Evolutionary conservation across 345 rosid genomes (phyloP), one percentile per base, ranked within the genome.

Genomic region (Eucalyptus virginea): DNA sequence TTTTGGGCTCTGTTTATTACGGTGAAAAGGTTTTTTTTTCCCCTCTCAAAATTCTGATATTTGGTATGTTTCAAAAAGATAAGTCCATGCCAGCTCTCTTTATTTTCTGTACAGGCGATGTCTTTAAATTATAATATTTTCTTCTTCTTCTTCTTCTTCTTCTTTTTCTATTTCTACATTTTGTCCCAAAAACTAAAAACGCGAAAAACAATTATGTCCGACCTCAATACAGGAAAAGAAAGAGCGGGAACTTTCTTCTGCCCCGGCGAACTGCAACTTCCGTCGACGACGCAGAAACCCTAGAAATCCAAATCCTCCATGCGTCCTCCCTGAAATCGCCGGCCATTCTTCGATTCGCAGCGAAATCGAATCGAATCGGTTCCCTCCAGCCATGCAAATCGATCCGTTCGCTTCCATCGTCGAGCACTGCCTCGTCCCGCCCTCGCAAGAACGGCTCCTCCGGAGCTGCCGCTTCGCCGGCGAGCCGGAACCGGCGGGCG

Each of bases 401-500:
- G 91, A 88, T 87, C 91, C 86, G 0, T 89, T 88, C 86, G 92
- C 89, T 6, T 92, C 89, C 19, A 44, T 89, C 34, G 56, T 83
- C 37, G 62, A 26, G 49, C 87, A 87, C 65, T 90, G 91, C 87
- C 87, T 34, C 51, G 67, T 93, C 88, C 52, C 91, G 19, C 48
- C 91, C 40, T 88, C 92, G 49, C 92, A 91, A 42, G 91, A 91
- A 19, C 89, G 89, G 11, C 86, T 45, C 24, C 87, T 90, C 32
- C 86, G 52, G 87, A 90, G 69, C 87, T 77, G 88, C 72, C 81
- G 69, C 8, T 90, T 87, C 37, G 87, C 90, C 17, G 49, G 86
- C 14, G 86, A 88, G 40, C 81, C 88, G 34, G 91, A 88, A 48
- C 49, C 85, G 12, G 89, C 87, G 26, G 28, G 5, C 6, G 83